Conservation (phyloP, 1,284 basidiomycete genomes). For the Apiotrichum akiyoshidainum region DNA sequence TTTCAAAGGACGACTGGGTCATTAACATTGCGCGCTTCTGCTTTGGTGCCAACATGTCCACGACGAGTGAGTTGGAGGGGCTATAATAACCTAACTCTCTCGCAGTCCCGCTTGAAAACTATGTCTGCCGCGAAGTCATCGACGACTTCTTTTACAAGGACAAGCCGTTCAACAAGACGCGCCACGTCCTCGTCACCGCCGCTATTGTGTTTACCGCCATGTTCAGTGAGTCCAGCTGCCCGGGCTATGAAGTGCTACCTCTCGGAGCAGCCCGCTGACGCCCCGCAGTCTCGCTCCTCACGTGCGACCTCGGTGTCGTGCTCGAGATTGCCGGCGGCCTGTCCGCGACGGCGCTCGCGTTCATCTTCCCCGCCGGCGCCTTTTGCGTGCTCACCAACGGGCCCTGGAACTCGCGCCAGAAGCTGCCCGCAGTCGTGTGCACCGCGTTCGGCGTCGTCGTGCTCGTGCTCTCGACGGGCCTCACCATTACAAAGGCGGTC, state of each 20-base stretch:
- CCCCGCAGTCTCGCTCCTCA: slow-evolving; percentile 68
- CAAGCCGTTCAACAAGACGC: slow-evolving; percentile 70
- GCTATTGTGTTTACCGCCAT: slow-evolving; percentile 78
- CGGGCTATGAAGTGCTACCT: slow-evolving; percentile 45
- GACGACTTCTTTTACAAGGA: slow-evolving; percentile 90
- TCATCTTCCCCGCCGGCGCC: slow-evolving; percentile 86
- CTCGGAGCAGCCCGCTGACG: slow-evolving; percentile 64
- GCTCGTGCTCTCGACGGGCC: slow-evolving; percentile 70
- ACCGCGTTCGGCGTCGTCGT: slow-evolving; percentile 71
- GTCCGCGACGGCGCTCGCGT: slow-evolving; percentile 89
- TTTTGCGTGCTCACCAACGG: slow-evolving; percentile 68
- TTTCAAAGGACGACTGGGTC: slow-evolving; percentile 69
- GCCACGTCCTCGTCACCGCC: slow-evolving; percentile 89
- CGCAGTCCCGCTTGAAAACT: slow-evolving; percentile 43
- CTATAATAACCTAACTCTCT: too few relatives aligned
- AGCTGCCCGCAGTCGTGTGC: slow-evolving; percentile 71
- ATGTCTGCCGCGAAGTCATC: slow-evolving; percentile 62
- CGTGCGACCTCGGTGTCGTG: slow-evolving; percentile 95
- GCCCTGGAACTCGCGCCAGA: slow-evolving; percentile 65
- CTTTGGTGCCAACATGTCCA: slow-evolving; percentile 98
- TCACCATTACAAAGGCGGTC: slow-evolving; percentile 74
- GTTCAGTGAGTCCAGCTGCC: slow-evolving; percentile 69
- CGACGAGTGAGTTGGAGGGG: slow-evolving; percentile 61
- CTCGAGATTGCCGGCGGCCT: slow-evolving; percentile 95
- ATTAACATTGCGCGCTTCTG: slow-evolving; percentile 93